Evolutionary conservation across 257 asterid genomes (phyloP).

Genomic region (Solanum infundibuliforme): DNA sequence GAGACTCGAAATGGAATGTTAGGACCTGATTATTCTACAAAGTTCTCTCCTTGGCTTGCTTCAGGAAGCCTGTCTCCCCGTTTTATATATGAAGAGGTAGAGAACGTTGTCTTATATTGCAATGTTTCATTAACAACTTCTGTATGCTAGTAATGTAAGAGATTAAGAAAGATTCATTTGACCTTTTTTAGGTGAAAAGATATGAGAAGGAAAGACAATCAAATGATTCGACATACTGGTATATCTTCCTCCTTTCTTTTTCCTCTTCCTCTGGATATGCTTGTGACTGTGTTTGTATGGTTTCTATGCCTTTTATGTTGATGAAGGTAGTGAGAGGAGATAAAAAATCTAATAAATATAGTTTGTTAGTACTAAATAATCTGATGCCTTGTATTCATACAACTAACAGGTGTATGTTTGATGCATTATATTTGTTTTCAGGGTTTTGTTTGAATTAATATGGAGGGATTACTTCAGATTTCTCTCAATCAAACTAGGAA

Average conservation of each 20-base stretch:
- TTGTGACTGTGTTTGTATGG: not conserved
- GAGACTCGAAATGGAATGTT: slow-evolving; percentile 90
- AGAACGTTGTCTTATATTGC: not conserved
- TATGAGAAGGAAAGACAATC: slow-evolving; percentile 68
- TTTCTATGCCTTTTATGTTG: not conserved
- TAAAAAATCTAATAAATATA: not conserved
- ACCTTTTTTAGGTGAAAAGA: slow-evolving; percentile 67
- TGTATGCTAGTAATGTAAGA: not conserved
- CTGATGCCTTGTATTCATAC: not conserved
- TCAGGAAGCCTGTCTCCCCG: slow-evolving; percentile 91
- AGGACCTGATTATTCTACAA: slow-evolving; percentile 89
- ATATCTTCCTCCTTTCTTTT: not conserved
- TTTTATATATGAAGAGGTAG: slow-evolving; percentile 75
- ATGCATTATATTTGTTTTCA: slow-evolving; percentile 13
- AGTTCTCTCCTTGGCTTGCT: slow-evolving; percentile 95
- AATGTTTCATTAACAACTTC: not conserved
- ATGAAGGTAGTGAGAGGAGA: not conserved
- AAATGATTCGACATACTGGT: slow-evolving; percentile 93
- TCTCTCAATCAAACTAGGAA: slow-evolving; percentile 72
- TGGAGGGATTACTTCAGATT: slow-evolving; percentile 98
- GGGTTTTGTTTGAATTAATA: slow-evolving; percentile 90
- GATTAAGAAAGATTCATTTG: slow-evolving; percentile 1
- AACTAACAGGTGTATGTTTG: not conserved
- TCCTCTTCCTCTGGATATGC: not conserved
- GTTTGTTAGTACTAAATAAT: not conserved